phyloP scores from a whole-genome alignment of 2,329 filamentous ascomycete species.

The Cercospora nicotianae region DNA sequence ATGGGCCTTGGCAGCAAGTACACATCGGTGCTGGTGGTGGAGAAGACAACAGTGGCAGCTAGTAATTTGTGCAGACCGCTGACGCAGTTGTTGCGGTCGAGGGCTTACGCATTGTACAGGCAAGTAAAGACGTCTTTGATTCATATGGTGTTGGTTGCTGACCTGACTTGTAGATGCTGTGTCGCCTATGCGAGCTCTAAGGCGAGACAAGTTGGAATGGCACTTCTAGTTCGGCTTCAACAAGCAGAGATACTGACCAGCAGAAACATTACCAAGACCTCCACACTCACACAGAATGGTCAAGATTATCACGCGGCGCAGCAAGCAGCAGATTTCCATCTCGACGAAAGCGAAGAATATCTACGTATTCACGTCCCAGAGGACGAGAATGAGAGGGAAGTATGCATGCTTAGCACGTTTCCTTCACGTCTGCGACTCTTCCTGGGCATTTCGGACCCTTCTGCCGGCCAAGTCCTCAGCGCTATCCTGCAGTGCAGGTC shows the following conservation, averaged over 20 bases:
- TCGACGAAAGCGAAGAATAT: not conserved
- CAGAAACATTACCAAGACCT: not conserved
- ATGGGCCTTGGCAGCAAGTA: not conserved
- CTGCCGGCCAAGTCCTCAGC: not conserved
- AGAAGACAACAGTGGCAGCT: not conserved
- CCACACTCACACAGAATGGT: not conserved
- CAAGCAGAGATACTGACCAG: not conserved
- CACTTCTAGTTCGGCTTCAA: not conserved
- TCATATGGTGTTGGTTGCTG: too few species aligned
- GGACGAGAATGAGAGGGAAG: not conserved
- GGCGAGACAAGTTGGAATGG: not conserved
- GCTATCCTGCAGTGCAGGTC: not conserved
- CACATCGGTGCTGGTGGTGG: not conserved
- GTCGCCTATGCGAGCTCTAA: too few species aligned
- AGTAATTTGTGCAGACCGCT: not conserved
- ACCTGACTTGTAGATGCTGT: too few species aligned
- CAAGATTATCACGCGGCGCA: not conserved
- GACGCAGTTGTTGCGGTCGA: not conserved
- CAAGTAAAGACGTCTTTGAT: not conserved
- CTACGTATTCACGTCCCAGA: not conserved
- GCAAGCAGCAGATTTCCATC: not conserved
- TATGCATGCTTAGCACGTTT: not conserved
- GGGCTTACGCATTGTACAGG: not conserved
- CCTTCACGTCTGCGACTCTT: not conserved
- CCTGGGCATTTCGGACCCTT: not conserved